Evolutionary conservation across 1,139 yeast species (phyloP), one percentile per base, ranked within the genome.

Genomic region (Kodamaea ohmeri): DNA sequence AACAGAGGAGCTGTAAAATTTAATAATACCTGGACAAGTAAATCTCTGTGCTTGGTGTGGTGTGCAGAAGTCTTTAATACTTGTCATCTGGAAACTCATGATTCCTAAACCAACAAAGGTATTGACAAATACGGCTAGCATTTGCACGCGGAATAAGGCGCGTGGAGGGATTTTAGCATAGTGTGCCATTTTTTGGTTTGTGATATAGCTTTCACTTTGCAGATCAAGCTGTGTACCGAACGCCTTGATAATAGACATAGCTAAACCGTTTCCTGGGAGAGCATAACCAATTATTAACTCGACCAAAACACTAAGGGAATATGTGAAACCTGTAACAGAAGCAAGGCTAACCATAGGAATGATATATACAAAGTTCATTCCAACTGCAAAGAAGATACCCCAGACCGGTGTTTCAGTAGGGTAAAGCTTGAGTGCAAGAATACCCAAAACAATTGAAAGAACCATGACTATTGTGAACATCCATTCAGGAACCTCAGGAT

Each of bases 111-210:
- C 56, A 24, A 61, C 50, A 13, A 57, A 38, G 3, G 56, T 51
- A 37, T 52, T 50, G 11, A 62, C 38, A 21, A 63, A 39, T 1
- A 61, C 55, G 1, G 67, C 56, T 6, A 62, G 33, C 34, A 63
- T 40, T 45, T 63, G 70, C 4, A 58, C 58, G 32, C 61, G 50
- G 48, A 64, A 64, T 21, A 62, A 51, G 0, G 67, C 59, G 34
- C 56, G 46, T 3, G 70, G 68, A 0, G 68, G 65, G 5, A 64
- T 42, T 30, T 58, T 56, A 13, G 61, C 40, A 46, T 64, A 64
- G 41, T 64, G 68, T 0, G 60, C 67, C 41, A 58, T 43, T 35
- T 64, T 64, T 42, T 62, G 67, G 42, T 62, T 67, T 2, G 65
- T 52, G 25, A 63, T 60, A 41, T 63, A 63, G 41, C 60, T 60